A percentile compares a stretch with the other conserved stretches of the same genome.
phyloP scores from a whole-genome alignment of 1,284 basidiomycete species.

The Termitomyces sp. region DNA sequence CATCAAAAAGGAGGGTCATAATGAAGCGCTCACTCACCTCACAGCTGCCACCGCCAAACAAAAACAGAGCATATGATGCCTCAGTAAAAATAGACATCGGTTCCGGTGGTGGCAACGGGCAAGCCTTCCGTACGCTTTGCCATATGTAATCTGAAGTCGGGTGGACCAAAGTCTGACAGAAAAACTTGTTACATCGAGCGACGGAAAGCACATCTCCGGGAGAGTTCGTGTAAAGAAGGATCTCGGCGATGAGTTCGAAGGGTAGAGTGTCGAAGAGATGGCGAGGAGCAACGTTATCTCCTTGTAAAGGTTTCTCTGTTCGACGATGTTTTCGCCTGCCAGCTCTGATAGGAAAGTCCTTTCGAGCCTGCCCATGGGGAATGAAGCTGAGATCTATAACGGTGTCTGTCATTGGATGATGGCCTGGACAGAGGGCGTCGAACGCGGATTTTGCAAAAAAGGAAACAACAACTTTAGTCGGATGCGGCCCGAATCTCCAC shows the following conservation, averaged over 20 bases:
- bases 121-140: slow-evolving; percentile 38
- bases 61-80: slow-evolving; percentile 49
- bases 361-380: not conserved
- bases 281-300: not conserved
- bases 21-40: slow-evolving; percentile 34
- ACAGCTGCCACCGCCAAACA: slow-evolving; percentile 56
- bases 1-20: slow-evolving; percentile 1
- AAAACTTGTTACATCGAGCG: slow-evolving; percentile 42
- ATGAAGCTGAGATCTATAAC: not conserved
- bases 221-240: slow-evolving; percentile 25
- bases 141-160: slow-evolving; percentile 44
- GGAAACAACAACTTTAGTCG: no score
- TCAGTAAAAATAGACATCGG: slow-evolving; percentile 38
- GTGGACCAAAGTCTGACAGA: slow-evolving; percentile 42
- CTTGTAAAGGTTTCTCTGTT: not conserved
- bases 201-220: slow-evolving; percentile 44
- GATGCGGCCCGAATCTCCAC: no score
- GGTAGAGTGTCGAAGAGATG: slow-evolving; percentile 21
- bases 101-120: slow-evolving; percentile 38
- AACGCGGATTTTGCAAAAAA: no score
- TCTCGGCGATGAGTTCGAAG: slow-evolving; percentile 29
- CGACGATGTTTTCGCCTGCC: not conserved
- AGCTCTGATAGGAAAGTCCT: not conserved
- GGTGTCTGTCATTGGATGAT: not conserved
- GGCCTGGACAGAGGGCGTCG: not conserved